Base-by-base conservation (phyloP, 768 basidiomycete species). In the Boletus rubescentipes region DNA sequence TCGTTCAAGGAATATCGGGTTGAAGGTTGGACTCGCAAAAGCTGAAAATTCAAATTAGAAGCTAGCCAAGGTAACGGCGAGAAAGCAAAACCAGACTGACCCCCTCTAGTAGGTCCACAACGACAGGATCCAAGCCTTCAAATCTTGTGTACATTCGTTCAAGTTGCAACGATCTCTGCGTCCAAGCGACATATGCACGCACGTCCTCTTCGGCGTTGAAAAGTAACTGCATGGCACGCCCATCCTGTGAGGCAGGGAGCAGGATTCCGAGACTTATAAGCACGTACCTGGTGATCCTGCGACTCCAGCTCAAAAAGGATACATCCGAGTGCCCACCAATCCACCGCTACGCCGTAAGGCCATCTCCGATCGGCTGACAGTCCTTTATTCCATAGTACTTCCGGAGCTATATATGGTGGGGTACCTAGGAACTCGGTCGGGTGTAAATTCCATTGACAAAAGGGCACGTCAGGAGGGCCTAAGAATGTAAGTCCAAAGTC, bases 281-380 rank as follows among this genome's bases (percentile, higher is more conserved):
- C 10, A 23, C 51, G 30, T 51, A 72, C 75, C 54, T 60, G 45
- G 35, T 67, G 60, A 20, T 53, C 51, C n/a, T 45, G 50, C 10
- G 67, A 61, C 36, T 75, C 66, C 12, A 78, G 53, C 54, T 77
- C 73, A 53, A 67, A 79, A 9, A 70, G 54, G 11, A 78, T 62
- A 40, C 75, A 75, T 7, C 78, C 77, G 10, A 76, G 59, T 0
- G 67, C 67, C 76, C 77, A 79, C 64, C 75, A 78, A 48, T 79
- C 75, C 12, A 76, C 69, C 1, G 62, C 59, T 0, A 55, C 46
- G 9, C 73, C 71, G 41, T 77, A 77, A 32, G 39, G 57, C 20
- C 30, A 60, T 41, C 44, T 63, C 6, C 51, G 34, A 20, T 47
- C 6, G 16, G 0, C 0, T n/a, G 61, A 9, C 9, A 59, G 46